These are phyloP conservation scores for Cicer pinnatifidum DNA, from an alignment of 306 rosid species.

Conservation along the genomic window DNA sequence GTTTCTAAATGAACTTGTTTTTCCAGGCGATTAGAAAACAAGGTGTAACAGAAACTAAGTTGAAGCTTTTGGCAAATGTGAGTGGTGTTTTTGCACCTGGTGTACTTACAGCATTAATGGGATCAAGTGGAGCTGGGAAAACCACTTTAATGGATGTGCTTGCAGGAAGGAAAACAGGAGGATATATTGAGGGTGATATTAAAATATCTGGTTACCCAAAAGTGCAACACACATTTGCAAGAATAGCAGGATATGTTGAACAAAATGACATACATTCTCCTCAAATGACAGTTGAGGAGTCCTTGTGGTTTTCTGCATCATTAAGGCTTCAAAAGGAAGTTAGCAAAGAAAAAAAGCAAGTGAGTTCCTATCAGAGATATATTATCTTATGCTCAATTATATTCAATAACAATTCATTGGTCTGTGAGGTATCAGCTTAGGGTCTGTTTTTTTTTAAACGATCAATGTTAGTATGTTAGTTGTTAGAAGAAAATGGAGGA, in stretches of 20 bases:
- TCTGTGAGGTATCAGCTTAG: no score
- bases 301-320: slow-evolving; percentile 10
- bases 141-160: slow-evolving; percentile 13
- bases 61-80: slow-evolving; percentile 16
- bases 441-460: no score
- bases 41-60: slow-evolving; percentile 18
- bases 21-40: not conserved
- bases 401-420: not conserved
- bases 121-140: slow-evolving; percentile 20
- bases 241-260: not conserved
- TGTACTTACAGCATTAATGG: slow-evolving; percentile 19
- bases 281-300: slow-evolving; percentile 17
- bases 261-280: slow-evolving; percentile 29
- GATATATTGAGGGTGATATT: slow-evolving; percentile 14
- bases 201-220: not conserved
- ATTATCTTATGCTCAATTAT: not conserved
- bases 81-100: slow-evolving; percentile 16
- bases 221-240: not conserved
- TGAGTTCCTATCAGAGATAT: not conserved
- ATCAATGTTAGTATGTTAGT: no score
- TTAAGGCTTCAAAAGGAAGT: not conserved
- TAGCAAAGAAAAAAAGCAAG: not conserved
- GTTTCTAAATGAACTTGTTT: not conserved
- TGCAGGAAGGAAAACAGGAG: slow-evolving; percentile 25
- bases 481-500: no score